A percentile compares a stretch with the other conserved stretches of the same genome.
Conservation (phyloP, 306 rosid species). For the Dalbergia cultrata region DNA sequence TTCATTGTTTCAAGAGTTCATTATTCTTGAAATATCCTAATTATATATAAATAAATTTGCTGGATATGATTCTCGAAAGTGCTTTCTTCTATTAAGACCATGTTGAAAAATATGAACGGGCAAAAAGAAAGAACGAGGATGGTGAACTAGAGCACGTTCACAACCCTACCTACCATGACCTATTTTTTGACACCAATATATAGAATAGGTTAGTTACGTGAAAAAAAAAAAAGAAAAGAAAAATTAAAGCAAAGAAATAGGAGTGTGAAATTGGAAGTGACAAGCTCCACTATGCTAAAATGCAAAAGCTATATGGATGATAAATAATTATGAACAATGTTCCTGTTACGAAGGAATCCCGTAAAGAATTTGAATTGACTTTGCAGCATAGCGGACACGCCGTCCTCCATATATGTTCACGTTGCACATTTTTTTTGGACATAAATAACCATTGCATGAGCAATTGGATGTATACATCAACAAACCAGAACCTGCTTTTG, state of each 20-base stretch:
- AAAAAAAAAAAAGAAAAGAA: too few relatives aligned
- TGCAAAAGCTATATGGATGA: neutral
- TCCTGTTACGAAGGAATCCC: neutral
- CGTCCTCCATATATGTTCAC: neutral
- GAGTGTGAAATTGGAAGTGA: neutral
- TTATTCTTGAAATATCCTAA: neutral
- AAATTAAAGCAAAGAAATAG: neutral
- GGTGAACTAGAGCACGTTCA: neutral
- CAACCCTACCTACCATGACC: neutral
- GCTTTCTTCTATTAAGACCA: neutral
- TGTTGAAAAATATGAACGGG: neutral
- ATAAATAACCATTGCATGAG: neutral
- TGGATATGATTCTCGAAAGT: neutral
- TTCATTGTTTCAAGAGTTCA: too few relatives aligned
- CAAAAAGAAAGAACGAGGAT: neutral
- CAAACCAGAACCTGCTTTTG: constrained; percentile 7
- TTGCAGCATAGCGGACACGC: neutral
- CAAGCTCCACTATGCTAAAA: neutral
- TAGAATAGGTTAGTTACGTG: neutral
- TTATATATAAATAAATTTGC: neutral
- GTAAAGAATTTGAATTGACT: constrained; percentile 13
- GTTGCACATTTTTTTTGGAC: neutral
- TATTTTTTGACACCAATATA: neutral
- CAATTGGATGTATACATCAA: constrained; percentile 32
- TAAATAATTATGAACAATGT: neutral